A percentile compares a stretch with the other conserved stretches of the same genome.
phyloP scores from a whole-genome alignment of 2,329 filamentous ascomycete genomes.

The Ceratocystis huliohia region DNA sequence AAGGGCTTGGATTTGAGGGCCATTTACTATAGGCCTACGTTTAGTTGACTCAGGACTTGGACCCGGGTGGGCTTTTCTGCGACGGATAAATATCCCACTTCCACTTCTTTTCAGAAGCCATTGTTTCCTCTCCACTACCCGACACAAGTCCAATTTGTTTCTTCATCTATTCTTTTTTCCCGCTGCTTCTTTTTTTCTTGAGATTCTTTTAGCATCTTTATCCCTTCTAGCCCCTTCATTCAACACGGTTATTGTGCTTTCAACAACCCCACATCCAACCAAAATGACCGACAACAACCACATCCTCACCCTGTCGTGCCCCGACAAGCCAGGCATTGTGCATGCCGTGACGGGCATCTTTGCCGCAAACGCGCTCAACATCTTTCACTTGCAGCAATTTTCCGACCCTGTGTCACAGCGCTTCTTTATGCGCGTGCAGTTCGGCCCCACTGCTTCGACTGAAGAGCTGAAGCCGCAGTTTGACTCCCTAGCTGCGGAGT shows the following conservation, averaged over 20 bases:
- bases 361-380: conserved; percentile 61
- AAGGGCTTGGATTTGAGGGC: background rate
- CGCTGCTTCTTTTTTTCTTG: background rate
- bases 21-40: conserved; percentile 10
- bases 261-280: conserved; percentile 11
- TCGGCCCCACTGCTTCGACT: conserved; percentile 44
- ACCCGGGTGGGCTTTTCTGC: background rate
- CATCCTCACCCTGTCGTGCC: conserved; percentile 71
- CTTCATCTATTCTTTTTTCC: background rate
- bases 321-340: conserved; percentile 73
- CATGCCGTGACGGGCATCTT: conserved; percentile 72
- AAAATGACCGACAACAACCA: conserved; percentile 29
- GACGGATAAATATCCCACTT: conserved; percentile 1
- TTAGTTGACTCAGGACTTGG: conserved; percentile 3
- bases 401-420: conserved; percentile 59
- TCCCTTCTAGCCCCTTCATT: background rate
- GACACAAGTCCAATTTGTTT: conserved; percentile 1
- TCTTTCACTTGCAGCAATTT: conserved; percentile 76
- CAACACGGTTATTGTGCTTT: conserved; percentile 6
- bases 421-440: conserved; percentile 85
- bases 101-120: background rate
- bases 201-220: background rate
- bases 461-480: conserved; percentile 45
- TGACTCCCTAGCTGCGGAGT: conserved; percentile 45
- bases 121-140: background rate